A percentile compares a stretch with the other conserved stretches of the same genome.
Evolutionary conservation across 768 basidiomycete species (phyloP).

Genomic region (Calocera viscosa): DNA sequence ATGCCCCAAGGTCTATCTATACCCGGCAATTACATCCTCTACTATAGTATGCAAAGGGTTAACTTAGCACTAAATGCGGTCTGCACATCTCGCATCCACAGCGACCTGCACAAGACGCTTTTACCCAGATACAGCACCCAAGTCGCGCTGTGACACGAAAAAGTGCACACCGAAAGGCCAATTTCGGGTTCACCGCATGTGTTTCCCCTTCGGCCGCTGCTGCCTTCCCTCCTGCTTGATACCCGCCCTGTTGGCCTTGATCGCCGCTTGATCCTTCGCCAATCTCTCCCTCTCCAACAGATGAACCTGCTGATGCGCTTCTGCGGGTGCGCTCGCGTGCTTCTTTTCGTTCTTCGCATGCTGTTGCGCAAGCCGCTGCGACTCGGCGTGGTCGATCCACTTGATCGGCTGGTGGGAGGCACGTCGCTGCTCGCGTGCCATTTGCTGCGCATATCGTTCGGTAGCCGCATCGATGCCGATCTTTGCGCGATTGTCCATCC

Average conservation of each 20-base stretch:
- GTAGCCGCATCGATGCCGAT: background rate
- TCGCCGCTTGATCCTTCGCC: background rate
- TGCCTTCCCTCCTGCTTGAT: background rate
- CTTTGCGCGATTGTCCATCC: background rate
- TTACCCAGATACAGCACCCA: too few species aligned
- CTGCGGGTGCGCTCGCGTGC: background rate
- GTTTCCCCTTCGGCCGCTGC: constrained; percentile 1
- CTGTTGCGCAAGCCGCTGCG: background rate
- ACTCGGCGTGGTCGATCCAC: background rate
- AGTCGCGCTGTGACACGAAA: too few species aligned
- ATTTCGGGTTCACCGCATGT: background rate
- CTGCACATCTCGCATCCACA: too few species aligned
- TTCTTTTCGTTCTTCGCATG: background rate
- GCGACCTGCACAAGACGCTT: too few species aligned
- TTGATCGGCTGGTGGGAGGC: background rate
- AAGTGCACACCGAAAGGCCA: too few species aligned
- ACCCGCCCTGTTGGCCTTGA: background rate
- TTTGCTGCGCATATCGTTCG: background rate
- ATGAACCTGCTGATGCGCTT: background rate
- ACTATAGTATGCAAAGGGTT: too few species aligned
- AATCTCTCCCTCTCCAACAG: background rate
- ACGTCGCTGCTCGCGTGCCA: background rate
- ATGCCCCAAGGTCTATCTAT: too few species aligned
- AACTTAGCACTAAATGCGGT: too few species aligned
- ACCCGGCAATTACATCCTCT: too few species aligned